Conservation (phyloP, 306 rosid genomes). For the Inga oerstediana region DNA sequence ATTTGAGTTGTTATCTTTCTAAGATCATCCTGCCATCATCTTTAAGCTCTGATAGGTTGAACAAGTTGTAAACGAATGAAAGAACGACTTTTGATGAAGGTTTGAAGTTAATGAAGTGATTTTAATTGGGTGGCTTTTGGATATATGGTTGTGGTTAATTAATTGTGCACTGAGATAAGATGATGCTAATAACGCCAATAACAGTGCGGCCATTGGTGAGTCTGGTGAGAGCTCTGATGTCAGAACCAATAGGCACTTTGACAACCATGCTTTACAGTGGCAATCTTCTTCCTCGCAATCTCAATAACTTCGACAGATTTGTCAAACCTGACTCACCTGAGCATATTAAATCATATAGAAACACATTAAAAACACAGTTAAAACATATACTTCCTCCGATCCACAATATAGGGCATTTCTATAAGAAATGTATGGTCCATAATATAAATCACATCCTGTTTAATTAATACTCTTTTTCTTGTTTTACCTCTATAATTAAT, state of each 20-base stretch:
- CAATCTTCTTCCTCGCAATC: constrained; percentile 59
- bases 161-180: constrained; percentile 31
- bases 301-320: constrained; percentile 45
- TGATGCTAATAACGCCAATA: constrained; percentile 41
- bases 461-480: no score
- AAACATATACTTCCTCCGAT: no score
- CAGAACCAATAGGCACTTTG: constrained; percentile 48
- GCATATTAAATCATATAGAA: no score
- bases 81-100: neutral
- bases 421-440: no score
- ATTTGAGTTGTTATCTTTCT: no score
- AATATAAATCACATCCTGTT: no score
- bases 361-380: no score
- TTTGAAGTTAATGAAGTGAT: neutral
- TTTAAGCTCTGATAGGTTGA: no score
- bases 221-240: constrained; percentile 39
- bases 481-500: no score
- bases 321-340: constrained; percentile 42
- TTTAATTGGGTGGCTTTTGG: neutral
- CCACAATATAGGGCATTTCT: no score
- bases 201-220: constrained; percentile 52
- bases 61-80: neutral
- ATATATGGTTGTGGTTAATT: neutral
- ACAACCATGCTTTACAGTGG: constrained; percentile 58
- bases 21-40: no score